Percentiles rank a stretch among this genome's conserved stretches.
These are phyloP conservation scores for Neoscytalidium dimidiatum DNA, from an alignment of 2,329 filamentous ascomycete genomes.

Conservation along the genomic window DNA sequence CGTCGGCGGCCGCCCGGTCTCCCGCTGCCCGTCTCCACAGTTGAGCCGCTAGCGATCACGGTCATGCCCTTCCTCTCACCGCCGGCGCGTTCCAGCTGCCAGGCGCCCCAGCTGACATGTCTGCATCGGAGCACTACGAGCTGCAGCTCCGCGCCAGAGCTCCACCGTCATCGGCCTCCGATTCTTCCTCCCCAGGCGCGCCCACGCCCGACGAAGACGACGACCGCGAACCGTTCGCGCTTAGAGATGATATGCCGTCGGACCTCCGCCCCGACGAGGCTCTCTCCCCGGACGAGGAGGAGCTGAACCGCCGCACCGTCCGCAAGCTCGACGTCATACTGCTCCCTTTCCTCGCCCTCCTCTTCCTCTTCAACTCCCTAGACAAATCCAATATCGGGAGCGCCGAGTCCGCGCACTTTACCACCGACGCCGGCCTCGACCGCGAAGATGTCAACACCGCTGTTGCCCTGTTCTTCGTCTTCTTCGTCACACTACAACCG, in stretches of 20 bases:
- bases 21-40: neutral
- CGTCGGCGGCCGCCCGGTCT: neutral
- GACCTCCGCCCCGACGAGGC: conserved; percentile 10
- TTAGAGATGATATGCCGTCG: conserved; percentile 14
- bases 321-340: conserved; percentile 53
- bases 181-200: neutral
- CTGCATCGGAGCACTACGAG: neutral
- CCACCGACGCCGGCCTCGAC: conserved; percentile 54
- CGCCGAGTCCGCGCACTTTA: conserved; percentile 62
- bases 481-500: conserved; percentile 61
- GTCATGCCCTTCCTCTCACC: neutral
- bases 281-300: conserved; percentile 5
- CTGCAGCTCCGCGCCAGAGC: conserved; percentile 10
- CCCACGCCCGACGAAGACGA: conserved; percentile 4
- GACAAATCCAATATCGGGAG: conserved; percentile 59
- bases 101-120: conserved; percentile 14
- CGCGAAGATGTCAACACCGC: conserved; percentile 58
- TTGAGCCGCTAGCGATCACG: conserved; percentile 11
- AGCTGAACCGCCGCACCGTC: conserved; percentile 40
- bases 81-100: conserved; percentile 2
- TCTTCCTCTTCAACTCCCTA: conserved; percentile 56
- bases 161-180: neutral
- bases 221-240: neutral
- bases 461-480: conserved; percentile 59
- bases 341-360: conserved; percentile 52